Conservation (phyloP, 768 basidiomycete species). For the Favolaschia claudopus region DNA sequence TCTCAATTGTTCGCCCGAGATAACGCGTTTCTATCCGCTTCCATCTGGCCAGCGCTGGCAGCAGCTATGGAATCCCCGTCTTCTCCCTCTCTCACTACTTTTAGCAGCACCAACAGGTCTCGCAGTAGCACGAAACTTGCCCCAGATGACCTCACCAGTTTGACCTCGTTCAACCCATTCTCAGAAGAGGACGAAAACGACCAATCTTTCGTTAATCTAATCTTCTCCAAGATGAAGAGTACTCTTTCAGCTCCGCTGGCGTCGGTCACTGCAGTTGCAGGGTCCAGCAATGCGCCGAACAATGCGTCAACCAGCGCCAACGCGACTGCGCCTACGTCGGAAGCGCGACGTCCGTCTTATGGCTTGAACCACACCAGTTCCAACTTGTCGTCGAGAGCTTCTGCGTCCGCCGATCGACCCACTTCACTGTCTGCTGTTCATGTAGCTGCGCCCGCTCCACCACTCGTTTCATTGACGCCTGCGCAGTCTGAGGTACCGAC, state of each 20-base stretch:
- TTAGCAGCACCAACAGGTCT: constrained; percentile 60
- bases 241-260: constrained; percentile 74
- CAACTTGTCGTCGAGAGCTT: constrained; percentile 54
- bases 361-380: constrained; percentile 53
- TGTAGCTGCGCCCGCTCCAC: constrained; percentile 71
- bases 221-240: constrained; percentile 84
- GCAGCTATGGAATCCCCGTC: constrained; percentile 36
- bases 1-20: constrained; percentile 1
- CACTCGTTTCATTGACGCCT: constrained; percentile 85
- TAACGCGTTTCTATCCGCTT: constrained; percentile 26
- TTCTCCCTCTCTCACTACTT: constrained; percentile 43
- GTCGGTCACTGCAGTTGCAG: constrained; percentile 56
- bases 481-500: constrained; percentile 83
- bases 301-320: constrained; percentile 39
- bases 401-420: constrained; percentile 59
- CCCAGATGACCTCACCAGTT: constrained; percentile 66
- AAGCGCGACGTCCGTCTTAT: constrained; percentile 69
- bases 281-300: constrained; percentile 38
- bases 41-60: constrained; percentile 2
- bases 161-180: constrained; percentile 92
- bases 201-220: constrained; percentile 83
- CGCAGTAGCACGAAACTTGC: constrained; percentile 66
- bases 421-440: constrained; percentile 62
- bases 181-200: constrained; percentile 94
- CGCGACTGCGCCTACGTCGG: constrained; percentile 41